phyloP scores from a whole-genome alignment of 345 rosid species.

The Atalantia buxifolia region DNA sequence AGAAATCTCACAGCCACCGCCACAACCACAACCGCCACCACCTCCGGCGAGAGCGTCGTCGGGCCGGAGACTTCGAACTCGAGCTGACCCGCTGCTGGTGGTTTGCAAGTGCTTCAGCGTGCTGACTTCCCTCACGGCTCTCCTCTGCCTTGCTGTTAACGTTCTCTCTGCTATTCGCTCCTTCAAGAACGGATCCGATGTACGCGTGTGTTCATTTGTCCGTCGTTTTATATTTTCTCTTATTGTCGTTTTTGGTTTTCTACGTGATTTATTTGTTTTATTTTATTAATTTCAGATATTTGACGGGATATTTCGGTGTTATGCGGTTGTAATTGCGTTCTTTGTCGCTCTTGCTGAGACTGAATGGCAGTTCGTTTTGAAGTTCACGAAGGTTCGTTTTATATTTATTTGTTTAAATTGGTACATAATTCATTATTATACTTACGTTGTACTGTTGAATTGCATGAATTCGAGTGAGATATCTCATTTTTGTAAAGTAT shows the following conservation, averaged over 20 bases:
- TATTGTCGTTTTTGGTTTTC: background rate
- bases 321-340: conserved; percentile 67
- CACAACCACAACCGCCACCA: background rate
- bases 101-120: conserved; percentile 77
- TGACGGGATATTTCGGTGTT: conserved; percentile 91
- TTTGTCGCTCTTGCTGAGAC: conserved; percentile 84
- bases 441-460: background rate
- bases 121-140: conserved; percentile 58
- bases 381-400: conserved; percentile 60
- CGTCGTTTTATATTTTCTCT: background rate
- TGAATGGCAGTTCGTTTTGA: conserved; percentile 74
- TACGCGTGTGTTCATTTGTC: conserved; percentile 15
- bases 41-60: conserved; percentile 5
- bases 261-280: background rate
- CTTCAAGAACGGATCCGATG: conserved; percentile 75
- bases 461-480: background rate
- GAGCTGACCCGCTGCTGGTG: conserved; percentile 65
- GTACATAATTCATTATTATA: background rate
- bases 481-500: background rate
- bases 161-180: conserved; percentile 80
- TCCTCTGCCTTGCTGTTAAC: conserved; percentile 80
- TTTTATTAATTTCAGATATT: conserved; percentile 46
- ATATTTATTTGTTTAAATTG: background rate
- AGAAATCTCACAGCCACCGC: background rate
- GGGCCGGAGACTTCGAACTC: conserved; percentile 19